Evolutionary conservation across 2,329 filamentous ascomycete species (phyloP), one percentile per base, ranked within the genome.

Genomic region (Cadophora gregata): DNA sequence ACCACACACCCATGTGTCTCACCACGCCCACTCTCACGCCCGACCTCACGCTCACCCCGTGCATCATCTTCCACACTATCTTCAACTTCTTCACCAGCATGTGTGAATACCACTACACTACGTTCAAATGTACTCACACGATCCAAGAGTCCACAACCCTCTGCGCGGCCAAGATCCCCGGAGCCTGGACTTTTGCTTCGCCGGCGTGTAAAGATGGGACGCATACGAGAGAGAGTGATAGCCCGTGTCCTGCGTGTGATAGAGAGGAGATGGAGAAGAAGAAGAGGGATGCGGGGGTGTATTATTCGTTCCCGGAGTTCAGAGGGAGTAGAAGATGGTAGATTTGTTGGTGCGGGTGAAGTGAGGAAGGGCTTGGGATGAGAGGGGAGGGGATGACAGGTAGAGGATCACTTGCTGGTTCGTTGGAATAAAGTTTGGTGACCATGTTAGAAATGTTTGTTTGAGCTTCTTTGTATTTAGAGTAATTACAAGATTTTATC

Each of bases 91-190:
- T 60, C 25, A 27, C 58, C 10, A 9, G n/a, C 19, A 60, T 60
- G 58, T 60, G 58, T 33, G 38, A 60, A 12, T 48, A 60, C 16
- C 58, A 60, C 27, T 60, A 60, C 38, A 47, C 24, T 19, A 21
- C 12, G 21, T 31, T 29, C 38, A 47, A 25, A 2, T 60, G 58
- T 14, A 48, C 12, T 4, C 58, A 60, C 25, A 60, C 36, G 25
- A 48, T 60, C 58, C 58, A 47, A 9, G 16, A 24, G 1, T n/a
- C 25, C 14, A 31, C 48, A 1, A 60, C 3, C 0, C 58, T 25
- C 2, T 60, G 58, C 21, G 24, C 58, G 7, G 58, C 58, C 12
- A 47, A 48, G 24, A 16, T 60, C 14, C 58, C 58, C 0, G 38
- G 36, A n/a, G 58, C 24, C 16, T 47, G 58, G 58, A 5, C 31